Evolutionary conservation across 306 rosid species (phyloP).

Genomic region (Fragaria nilgerrensis): DNA sequence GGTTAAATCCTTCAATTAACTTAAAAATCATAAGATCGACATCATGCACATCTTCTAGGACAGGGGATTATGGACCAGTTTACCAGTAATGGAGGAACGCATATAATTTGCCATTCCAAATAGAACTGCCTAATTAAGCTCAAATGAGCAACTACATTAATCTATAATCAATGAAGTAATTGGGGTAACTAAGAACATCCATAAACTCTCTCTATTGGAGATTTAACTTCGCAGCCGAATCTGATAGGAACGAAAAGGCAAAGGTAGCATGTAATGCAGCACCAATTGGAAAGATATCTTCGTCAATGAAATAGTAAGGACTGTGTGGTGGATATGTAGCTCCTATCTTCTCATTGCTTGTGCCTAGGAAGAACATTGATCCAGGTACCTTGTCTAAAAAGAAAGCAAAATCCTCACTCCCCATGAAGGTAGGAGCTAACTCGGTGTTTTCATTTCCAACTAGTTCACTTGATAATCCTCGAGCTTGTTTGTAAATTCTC

Average conservation of each 20-base stretch:
- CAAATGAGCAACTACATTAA: neutral
- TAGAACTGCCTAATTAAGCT: neutral
- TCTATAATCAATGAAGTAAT: conserved; percentile 10
- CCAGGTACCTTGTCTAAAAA: conserved; percentile 77
- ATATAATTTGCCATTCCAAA: neutral
- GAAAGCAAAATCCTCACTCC: conserved; percentile 93
- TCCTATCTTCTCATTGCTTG: conserved; percentile 57
- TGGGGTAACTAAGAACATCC: neutral
- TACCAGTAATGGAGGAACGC: neutral
- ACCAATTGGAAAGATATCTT: conserved; percentile 70
- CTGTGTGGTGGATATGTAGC: conserved; percentile 58
- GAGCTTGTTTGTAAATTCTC: conserved; percentile 52
- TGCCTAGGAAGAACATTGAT: conserved; percentile 58
- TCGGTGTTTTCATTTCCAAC: conserved; percentile 61
- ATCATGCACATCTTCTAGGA: neutral
- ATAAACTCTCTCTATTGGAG: conserved; percentile 9
- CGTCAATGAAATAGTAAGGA: conserved; percentile 60
- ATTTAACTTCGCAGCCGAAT: conserved; percentile 39
- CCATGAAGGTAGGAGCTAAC: conserved; percentile 57
- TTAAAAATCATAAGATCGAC: neutral
- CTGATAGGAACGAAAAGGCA: conserved; percentile 62
- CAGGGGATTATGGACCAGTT: neutral
- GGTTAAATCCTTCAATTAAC: neutral
- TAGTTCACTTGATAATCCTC: conserved; percentile 45
- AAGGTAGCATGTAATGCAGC: conserved; percentile 88